Evolutionary conservation across 257 asterid genomes (phyloP), one percentile per base, ranked within the genome.

Genomic region (Apocynum venetum): DNA sequence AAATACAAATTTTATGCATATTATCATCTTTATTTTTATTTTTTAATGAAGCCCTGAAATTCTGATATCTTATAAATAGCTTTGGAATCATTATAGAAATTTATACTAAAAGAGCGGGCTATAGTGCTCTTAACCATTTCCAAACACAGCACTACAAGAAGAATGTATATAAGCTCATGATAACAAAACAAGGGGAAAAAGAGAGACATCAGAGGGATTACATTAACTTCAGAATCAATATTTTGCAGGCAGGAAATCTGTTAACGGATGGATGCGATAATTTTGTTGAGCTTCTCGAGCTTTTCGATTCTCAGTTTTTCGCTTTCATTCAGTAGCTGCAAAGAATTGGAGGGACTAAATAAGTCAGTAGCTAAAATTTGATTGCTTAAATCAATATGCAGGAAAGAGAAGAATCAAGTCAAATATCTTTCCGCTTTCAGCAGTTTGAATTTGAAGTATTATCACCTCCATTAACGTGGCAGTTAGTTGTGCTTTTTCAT

Each of bases 221-320:
- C 12, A 51, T 72, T 15, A 51, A 38, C 36, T 4, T 49, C 68
- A 61, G 1, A 31, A 57, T 1, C 3, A 57, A n/a, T 57, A 35
- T 57, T 20, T 57, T 57, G 31, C 64, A 57, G 35, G 31, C 36
- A 57, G 31, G 13, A 57, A 55, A 55, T 4, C 61, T 40, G 65
- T 81, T 78, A 86, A 84, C 85, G 69, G 72, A 79, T 74, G 72
- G 88, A 75, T 81, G 76, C 88, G 52, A 91, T 83, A 82, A 89
- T 85, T 87, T 90, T 93, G 91, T 86, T 84, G 80, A 93, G 93
- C 79, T 93, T 97, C 76, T 93, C 94, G 60, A 93, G 88, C 82
- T 91, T 91, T 74, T 72, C 85, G 94, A 91, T 84, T 80, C 98
- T 88, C 80, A 86, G 68, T 75, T 87, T 91, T 85, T 93, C 98